Evolutionary conservation across 1,284 basidiomycete species (phyloP).

Genomic region (Trichosporon faecale): DNA sequence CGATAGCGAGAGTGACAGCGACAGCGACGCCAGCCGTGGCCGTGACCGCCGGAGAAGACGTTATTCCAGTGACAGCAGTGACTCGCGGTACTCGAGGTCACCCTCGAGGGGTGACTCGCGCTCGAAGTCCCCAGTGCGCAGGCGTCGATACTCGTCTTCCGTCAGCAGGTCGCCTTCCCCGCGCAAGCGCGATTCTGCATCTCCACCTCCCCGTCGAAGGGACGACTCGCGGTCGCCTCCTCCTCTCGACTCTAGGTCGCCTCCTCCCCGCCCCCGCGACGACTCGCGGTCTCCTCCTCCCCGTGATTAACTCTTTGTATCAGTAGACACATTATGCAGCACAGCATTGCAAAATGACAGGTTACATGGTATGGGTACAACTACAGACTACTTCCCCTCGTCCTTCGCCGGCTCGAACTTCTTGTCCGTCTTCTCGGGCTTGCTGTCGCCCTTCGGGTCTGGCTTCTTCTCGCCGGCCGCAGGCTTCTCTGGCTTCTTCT

Average conservation of each 20-base stretch:
- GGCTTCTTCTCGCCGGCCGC: neutral
- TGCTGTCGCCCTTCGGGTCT: neutral
- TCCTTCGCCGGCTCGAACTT: neutral
- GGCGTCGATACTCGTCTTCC: conserved; percentile 7
- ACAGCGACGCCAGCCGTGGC: neutral
- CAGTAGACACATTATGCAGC: neutral
- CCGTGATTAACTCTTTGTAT: neutral
- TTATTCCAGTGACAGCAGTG: conserved; percentile 9
- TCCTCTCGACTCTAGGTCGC: conserved; percentile 20
- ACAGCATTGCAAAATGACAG: neutral
- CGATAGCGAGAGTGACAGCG: neutral
- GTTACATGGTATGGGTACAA: neutral
- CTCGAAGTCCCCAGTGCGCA: neutral
- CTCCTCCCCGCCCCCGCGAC: conserved; percentile 17
- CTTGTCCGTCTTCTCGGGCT: neutral
- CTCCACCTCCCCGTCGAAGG: neutral
- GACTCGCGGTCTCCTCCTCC: neutral
- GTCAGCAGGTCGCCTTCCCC: neutral
- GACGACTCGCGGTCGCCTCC: neutral
- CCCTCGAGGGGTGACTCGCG: neutral
- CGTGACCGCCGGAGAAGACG: conserved; percentile 6
- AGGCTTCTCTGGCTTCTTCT: conserved; percentile 12
- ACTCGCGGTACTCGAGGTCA: neutral
- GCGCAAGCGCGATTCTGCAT: neutral
- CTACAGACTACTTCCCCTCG: neutral